Base-by-base conservation (phyloP, 176 grass and related monocot genomes). In the Elymus sibiricus region DNA sequence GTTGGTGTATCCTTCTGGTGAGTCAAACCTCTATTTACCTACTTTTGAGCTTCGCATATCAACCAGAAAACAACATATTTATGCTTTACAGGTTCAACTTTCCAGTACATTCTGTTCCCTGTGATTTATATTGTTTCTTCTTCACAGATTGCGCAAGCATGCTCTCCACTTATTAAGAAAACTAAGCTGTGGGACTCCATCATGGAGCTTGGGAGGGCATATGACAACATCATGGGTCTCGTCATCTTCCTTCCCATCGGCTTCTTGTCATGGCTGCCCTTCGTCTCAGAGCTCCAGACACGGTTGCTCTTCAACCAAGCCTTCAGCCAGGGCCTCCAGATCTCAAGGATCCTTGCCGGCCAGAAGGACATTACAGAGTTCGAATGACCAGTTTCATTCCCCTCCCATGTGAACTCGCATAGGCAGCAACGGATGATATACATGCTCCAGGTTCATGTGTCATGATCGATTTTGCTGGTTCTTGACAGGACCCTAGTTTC, bases 241-340 rank as follows among this genome's bases (percentile, higher is more conserved):
- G 0, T 94, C 53, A 63, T 98, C 80, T 98, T 98, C 78, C 53
- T 91, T 80, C 97, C 97, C 3, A 92, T 95, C 7, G 93, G 75
- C 17, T 88, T 95, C 61, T 89, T 98, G 43, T 94, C 97, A 2
- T 98, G 97, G 97, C 95, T 98, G 44, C 97, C 96, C 69, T 98
- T 98, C 2, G 92, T 98, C 53, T 98, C 96, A 0, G 96, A 95
- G 72, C 95, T 98, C 85, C 96, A 98, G 87, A 92, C 96, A 0
- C 90, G 96, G 9, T 67, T 98, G 69, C 87, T 98, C 9, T 98
- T 98, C 89, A 98, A 98, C 79, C 93, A 98, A 66, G 96, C 96
- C 13, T 98, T 98, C 70, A 98, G 93, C 84, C 55, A 93, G 47
- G 96, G 96, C 38, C 88, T 98, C 46, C 93, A 98, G 39, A 98